Base-by-base conservation (phyloP, 805 yeast species). In the Scheffersomyces ergatensis region DNA sequence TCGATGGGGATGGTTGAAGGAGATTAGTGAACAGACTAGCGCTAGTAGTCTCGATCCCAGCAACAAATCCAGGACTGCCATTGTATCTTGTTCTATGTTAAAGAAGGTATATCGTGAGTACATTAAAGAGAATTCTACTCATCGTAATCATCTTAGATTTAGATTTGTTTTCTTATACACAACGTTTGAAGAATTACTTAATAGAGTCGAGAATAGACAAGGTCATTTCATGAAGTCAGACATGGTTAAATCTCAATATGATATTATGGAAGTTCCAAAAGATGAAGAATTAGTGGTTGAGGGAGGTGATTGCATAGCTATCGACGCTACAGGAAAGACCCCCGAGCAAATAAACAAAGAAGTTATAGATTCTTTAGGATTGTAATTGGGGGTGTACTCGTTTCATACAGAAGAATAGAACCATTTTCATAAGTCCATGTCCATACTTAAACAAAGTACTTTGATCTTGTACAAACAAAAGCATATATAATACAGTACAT, bases 181-280 rank as follows among this genome's bases (percentile, higher is more conserved):
- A 9, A 67, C 80, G 7, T 76, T 70, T 49, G 83, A 81, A 7
- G 84, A 75, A 47, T 74, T 90, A 34, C 46, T 77, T 13, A 55
- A 64, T 25, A 73, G 98, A 38, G 85, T 89, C 40, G 64, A 65
- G 5, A 55, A 60, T n/a, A 72, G 99, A 49, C 59, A 76, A 50
- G 78, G 79, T 36, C 99, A 93, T 57, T 93, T 76, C 59, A 89
- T 93, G 96, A 90, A 90, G 57, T 74, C 83, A 4, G 76, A 79
- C 45, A 88, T 90, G 97, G 80, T 89, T 38, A 73, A 78, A 44
- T 80, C 89, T 16, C 97, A 90, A 59, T 83, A 82, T 48, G 79
- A 71, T 12, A 82, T 80, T 40, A 74, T 88, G 77, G 85, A 89
- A 58, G 62, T 86, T 4, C 97, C 97, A 0, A 33, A 51, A 12